These are phyloP conservation scores for Aspergillus heteromorphus DNA, from an alignment of 495 filamentous ascomycete genomes.

Conservation along the genomic window DNA sequence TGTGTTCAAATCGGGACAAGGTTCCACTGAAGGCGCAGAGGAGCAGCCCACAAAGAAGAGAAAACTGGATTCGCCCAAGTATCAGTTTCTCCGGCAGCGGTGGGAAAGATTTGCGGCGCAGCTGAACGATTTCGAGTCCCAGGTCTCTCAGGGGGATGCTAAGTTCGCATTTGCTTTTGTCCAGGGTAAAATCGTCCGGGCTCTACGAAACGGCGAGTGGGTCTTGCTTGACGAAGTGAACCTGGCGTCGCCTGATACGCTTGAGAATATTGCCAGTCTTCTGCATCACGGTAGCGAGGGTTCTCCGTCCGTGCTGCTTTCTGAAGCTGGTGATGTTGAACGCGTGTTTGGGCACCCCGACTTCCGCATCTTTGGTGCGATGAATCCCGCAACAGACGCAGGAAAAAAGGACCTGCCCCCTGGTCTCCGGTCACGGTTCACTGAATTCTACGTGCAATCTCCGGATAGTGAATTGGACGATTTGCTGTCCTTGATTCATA, in stretches of 20 bases:
- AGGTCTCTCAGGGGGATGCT: slow-evolving; percentile 69
- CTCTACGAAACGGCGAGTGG: slow-evolving; percentile 92
- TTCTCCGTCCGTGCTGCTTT: slow-evolving; percentile 74
- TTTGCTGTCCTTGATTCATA: slow-evolving; percentile 74
- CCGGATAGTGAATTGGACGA: slow-evolving; percentile 82
- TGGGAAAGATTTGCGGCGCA: slow-evolving; percentile 78
- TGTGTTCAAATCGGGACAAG: slow-evolving; percentile 46
- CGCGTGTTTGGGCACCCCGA: slow-evolving; percentile 83
- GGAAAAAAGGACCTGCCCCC: slow-evolving; percentile 90
- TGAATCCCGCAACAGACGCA: slow-evolving; percentile 98
- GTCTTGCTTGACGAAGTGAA: slow-evolving; percentile 98
- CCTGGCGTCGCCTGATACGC: slow-evolving; percentile 84
- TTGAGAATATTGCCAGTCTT: slow-evolving; percentile 88
- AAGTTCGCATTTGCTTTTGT: slow-evolving; percentile 93
- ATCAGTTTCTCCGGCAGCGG: slow-evolving; percentile 59
- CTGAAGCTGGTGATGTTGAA: slow-evolving; percentile 87
- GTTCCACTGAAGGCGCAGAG: slow-evolving; percentile 33
- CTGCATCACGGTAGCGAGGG: slow-evolving; percentile 61
- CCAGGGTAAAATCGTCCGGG: slow-evolving; percentile 90
- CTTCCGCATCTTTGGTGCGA: slow-evolving; percentile 95
- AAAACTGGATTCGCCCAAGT: slow-evolving; percentile 66
- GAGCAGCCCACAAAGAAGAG: slow-evolving; percentile 75
- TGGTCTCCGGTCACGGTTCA: slow-evolving; percentile 81
- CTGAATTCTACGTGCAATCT: slow-evolving; percentile 85
- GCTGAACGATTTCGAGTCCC: slow-evolving; percentile 73